Base-by-base conservation (phyloP, 2,329 filamentous ascomycete species). In the Chaetomium strumarium region DNA sequence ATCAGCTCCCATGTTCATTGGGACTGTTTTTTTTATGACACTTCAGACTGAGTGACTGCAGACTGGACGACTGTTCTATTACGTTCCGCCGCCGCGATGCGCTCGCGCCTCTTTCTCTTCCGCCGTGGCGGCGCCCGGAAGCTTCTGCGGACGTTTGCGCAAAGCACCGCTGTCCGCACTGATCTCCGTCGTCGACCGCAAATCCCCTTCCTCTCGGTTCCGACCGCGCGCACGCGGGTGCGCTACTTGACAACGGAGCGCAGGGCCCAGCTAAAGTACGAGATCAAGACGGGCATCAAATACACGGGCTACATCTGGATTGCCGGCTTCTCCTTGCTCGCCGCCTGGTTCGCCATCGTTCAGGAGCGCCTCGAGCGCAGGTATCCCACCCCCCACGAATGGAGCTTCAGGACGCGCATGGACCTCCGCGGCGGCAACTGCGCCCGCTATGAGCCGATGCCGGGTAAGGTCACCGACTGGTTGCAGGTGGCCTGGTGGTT, bases 371-470 rank as follows among this genome's bases (percentile, higher is more conserved):
- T 88, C 41, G 90, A 96, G 70, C 78, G 85, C 44, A 75, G 79
- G 48, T 88, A 85, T 66, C 90, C 90, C 0, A 91, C 89, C 1
- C 91, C 92, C 1, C 78, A 80, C 24, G 91, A 95, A 66, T 96
- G 91, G 90, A 74, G 74, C 0, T 86, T 83, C 67, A 70, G 81
- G 58, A 88, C 86, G 42, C 77, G 90, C 20, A 80, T 86, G 69
- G 75, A 77, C 37, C 76, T 88, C 56, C 79, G 89, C 38, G 78
- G 80, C 46, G 86, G 86, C 4, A 75, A 77, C 61, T 79, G 78
- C 50, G 75, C 79, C 46, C 78, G 80, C 56, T 75, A 82, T 40
- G 75, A 77, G 13, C 76, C 80, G 11, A 72, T 78, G n/a, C 56
- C 55, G 2, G 74, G 72, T 24, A 75, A 76, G 19, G 70, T 72